A percentile compares a stretch with the other conserved stretches of the same genome.
These are phyloP conservation scores for Penicillium sp. DNA, from an alignment of 2,329 filamentous ascomycete species.

Conservation along the genomic window DNA sequence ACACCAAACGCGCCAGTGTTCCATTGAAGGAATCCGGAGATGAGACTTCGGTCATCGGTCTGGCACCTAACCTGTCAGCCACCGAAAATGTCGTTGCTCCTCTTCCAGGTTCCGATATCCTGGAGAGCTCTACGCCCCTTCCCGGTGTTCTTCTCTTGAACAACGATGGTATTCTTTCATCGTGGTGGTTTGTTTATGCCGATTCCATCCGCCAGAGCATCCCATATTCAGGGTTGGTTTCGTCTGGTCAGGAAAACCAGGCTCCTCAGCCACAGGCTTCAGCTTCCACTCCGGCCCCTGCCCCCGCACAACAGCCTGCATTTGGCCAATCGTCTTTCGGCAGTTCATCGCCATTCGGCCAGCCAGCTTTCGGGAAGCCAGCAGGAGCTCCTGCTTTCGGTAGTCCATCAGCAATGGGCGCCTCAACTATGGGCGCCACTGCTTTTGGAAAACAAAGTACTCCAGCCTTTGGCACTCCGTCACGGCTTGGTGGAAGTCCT, in stretches of 20 bases:
- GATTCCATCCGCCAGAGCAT: constrained; percentile 75
- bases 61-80: constrained; percentile 78
- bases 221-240: constrained; percentile 68
- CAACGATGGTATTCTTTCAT: constrained; percentile 77
- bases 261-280: constrained; percentile 15
- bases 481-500: constrained; percentile 24
- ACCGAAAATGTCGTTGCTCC: constrained; percentile 76
- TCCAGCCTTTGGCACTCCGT: constrained; percentile 31
- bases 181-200: constrained; percentile 91
- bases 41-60: constrained; percentile 76
- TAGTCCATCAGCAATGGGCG: constrained; percentile 21
- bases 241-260: constrained; percentile 15
- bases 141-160: constrained; percentile 84
- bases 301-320: constrained; percentile 19
- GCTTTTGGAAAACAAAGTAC: constrained; percentile 31
- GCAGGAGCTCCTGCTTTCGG: constrained; percentile 24
- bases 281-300: constrained; percentile 5
- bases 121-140: constrained; percentile 74
- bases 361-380: constrained; percentile 39
- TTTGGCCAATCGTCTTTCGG: constrained; percentile 27
- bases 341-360: constrained; percentile 25
- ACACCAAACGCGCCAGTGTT: constrained; percentile 74
- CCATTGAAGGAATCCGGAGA: constrained; percentile 64
- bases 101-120: constrained; percentile 73
- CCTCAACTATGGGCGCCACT: constrained; percentile 25